A percentile compares a stretch with the other conserved stretches of the same genome.
These are phyloP conservation scores for Barbarea vulgaris DNA, from an alignment of 345 rosid species.

Conservation along the genomic window DNA sequence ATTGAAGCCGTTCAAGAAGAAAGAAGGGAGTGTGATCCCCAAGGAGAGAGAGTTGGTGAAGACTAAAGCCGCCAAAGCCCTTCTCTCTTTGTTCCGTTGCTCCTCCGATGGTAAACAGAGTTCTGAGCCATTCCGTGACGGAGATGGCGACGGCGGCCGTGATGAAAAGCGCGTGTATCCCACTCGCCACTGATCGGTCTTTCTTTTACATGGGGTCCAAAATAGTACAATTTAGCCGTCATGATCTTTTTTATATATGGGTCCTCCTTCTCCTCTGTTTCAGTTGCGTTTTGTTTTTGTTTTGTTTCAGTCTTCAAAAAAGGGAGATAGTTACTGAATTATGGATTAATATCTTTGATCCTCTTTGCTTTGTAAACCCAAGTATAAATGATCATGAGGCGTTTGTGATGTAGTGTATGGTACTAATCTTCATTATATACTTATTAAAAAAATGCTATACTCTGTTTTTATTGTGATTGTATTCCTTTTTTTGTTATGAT, in stretches of 20 bases:
- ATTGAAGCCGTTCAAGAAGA: slow-evolving; percentile 42
- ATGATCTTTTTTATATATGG: no score
- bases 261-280: no score
- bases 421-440: background rate
- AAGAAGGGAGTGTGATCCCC: slow-evolving; percentile 48
- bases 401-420: background rate
- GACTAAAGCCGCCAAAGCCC: slow-evolving; percentile 40
- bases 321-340: background rate
- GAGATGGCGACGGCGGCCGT: no score
- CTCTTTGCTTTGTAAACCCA: background rate
- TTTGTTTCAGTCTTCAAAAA: no score
- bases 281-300: no score
- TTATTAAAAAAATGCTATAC: background rate
- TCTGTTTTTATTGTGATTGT: background rate
- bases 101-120: slow-evolving; percentile 7
- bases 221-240: background rate
- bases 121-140: no score
- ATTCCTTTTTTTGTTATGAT: background rate
- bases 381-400: background rate
- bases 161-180: slow-evolving; percentile 26
- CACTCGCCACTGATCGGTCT: slow-evolving; percentile 4
- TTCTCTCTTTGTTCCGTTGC: slow-evolving; percentile 20
- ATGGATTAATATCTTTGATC: background rate
- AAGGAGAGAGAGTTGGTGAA: slow-evolving; percentile 49
- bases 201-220: slow-evolving; percentile 4